Conservation (phyloP, 176 grass and related monocot genomes). For the Rhynchospora breviuscula region DNA sequence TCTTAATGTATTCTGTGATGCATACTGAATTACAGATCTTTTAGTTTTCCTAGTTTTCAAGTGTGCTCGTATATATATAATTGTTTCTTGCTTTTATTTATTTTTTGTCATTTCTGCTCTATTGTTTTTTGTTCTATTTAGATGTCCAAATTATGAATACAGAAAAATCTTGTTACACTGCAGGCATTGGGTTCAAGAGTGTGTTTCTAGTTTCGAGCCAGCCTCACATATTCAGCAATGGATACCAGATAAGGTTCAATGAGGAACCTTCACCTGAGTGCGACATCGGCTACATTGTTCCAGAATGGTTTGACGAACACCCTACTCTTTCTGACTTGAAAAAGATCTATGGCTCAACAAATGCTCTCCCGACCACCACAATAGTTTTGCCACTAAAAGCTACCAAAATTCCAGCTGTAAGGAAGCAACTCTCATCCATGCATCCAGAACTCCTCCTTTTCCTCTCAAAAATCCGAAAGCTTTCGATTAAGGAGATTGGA, state of each 20-base stretch:
- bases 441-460: conserved; percentile 75
- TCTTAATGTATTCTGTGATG: background rate
- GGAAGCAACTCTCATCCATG: conserved; percentile 54
- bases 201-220: conserved; percentile 59
- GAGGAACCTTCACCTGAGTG: conserved; percentile 65
- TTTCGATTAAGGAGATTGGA: conserved; percentile 38
- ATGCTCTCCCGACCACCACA: conserved; percentile 48
- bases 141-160: background rate
- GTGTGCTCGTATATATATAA: background rate
- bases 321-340: conserved; percentile 46
- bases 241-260: conserved; percentile 70
- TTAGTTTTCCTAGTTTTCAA: background rate
- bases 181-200: conserved; percentile 86
- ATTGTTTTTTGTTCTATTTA: too few relatives aligned
- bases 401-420: conserved; percentile 51
- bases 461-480: conserved; percentile 53
- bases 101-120: background rate
- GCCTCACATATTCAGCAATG: conserved; percentile 80
- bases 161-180: background rate
- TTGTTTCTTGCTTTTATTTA: background rate
- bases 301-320: conserved; percentile 58
- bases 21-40: background rate
- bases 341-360: conserved; percentile 37
- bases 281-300: conserved; percentile 71
- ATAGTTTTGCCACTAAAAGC: conserved; percentile 62